Conservation (phyloP, 2,329 filamentous ascomycete genomes). For the Exophiala mesophila region DNA sequence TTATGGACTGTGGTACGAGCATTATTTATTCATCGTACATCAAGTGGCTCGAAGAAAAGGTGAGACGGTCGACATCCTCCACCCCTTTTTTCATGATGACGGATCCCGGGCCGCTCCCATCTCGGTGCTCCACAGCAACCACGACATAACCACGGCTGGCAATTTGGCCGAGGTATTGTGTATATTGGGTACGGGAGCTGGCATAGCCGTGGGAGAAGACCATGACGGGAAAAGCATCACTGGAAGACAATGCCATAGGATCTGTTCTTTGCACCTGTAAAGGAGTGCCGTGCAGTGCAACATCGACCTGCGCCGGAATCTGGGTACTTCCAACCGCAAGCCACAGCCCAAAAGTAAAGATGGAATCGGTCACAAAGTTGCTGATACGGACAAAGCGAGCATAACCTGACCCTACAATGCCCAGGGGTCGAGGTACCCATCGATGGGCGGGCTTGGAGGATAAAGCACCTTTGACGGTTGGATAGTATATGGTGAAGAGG, state of each 20-base stretch:
- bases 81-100: constrained; percentile 17
- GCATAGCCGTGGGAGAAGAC: constrained; percentile 27
- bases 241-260: background rate
- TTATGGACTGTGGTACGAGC: no score
- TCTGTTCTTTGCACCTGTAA: constrained; percentile 10
- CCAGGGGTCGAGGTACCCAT: constrained; percentile 25
- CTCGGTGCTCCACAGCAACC: constrained; percentile 26
- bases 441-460: constrained; percentile 22
- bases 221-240: constrained; percentile 24
- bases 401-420: constrained; percentile 22
- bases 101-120: constrained; percentile 25
- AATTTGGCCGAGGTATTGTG: constrained; percentile 24
- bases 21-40: constrained; percentile 4
- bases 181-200: constrained; percentile 26
- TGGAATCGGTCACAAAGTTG: constrained; percentile 23
- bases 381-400: constrained; percentile 25
- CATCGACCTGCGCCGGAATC: constrained; percentile 27
- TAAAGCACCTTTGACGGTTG: constrained; percentile 14
- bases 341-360: constrained; percentile 24
- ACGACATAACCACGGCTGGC: constrained; percentile 24
- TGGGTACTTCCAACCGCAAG: constrained; percentile 21
- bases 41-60: constrained; percentile 18
- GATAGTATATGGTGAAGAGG: constrained; percentile 27
- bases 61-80: constrained; percentile 10
- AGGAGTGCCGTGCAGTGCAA: constrained; percentile 17